Percentiles rank a stretch among this genome's conserved stretches.
These are phyloP conservation scores for Paspalum notatum DNA, from an alignment of 176 grass and related monocot species.

Conservation along the genomic window DNA sequence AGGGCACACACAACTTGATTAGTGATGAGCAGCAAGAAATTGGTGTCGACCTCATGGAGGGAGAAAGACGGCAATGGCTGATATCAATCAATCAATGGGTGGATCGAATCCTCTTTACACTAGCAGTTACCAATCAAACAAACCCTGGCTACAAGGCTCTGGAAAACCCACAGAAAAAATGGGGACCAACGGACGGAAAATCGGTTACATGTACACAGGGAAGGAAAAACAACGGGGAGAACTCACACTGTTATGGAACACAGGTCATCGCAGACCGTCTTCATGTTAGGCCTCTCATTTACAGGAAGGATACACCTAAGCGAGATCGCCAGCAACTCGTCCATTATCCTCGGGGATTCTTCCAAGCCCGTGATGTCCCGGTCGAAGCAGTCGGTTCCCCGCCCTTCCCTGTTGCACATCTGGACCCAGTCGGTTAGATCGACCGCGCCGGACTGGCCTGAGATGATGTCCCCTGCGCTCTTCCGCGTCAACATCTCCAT, in stretches of 20 bases:
- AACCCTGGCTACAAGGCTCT: slow-evolving; percentile 72
- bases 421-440: slow-evolving; percentile 99
- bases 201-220: slow-evolving; percentile 76
- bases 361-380: slow-evolving; percentile 92
- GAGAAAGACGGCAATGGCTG: slow-evolving; percentile 31
- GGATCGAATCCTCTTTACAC: slow-evolving; percentile 96
- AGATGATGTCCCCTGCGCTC: slow-evolving; percentile 97
- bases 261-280: slow-evolving; percentile 80
- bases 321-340: slow-evolving; percentile 78
- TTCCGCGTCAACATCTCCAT: slow-evolving; percentile 92
- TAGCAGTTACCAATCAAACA: slow-evolving; percentile 72
- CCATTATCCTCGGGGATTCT: slow-evolving; percentile 85
- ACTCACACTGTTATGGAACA: slow-evolving; percentile 91
- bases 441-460: slow-evolving; percentile 79
- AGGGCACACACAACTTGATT: not conserved
- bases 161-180: slow-evolving; percentile 74
- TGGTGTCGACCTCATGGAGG: slow-evolving; percentile 22
- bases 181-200: slow-evolving; percentile 48
- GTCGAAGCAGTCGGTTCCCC: slow-evolving; percentile 93
- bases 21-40: not conserved
- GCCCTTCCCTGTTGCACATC: slow-evolving; percentile 93
- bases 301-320: slow-evolving; percentile 91
- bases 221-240: slow-evolving; percentile 25
- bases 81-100: slow-evolving; percentile 91
- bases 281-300: slow-evolving; percentile 99